phyloP scores from a whole-genome alignment of 331 rosid species.

The Rhamnella rubrinervis region DNA sequence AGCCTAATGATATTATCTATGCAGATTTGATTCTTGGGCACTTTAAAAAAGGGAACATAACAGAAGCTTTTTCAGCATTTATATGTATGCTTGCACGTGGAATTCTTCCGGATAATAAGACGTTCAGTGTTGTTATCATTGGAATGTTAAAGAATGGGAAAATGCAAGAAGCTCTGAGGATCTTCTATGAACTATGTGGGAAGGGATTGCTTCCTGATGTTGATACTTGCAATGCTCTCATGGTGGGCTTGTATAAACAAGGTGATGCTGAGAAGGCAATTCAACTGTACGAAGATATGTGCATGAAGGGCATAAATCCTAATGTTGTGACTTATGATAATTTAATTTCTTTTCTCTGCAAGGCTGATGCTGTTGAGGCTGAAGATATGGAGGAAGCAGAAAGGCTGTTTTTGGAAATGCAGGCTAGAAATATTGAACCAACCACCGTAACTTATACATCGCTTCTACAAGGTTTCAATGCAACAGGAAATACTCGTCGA shows the following conservation, averaged over 20 bases:
- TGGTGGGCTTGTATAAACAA: constrained; percentile 42
- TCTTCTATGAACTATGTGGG: constrained; percentile 37
- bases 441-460: constrained; percentile 34
- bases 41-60: constrained; percentile 38
- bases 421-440: constrained; percentile 29
- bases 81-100: constrained; percentile 38
- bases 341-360: constrained; percentile 50
- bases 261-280: constrained; percentile 44
- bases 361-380: constrained; percentile 41
- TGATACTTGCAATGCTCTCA: constrained; percentile 39
- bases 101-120: constrained; percentile 35
- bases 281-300: constrained; percentile 42
- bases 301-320: constrained; percentile 35
- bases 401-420: constrained; percentile 53
- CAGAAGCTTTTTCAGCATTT: constrained; percentile 42
- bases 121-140: constrained; percentile 40
- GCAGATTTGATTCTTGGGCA: constrained; percentile 43
- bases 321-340: constrained; percentile 36
- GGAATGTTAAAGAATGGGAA: constrained; percentile 48
- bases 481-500: constrained; percentile 27
- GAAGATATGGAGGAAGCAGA: constrained; percentile 41
- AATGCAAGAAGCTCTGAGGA: constrained; percentile 46
- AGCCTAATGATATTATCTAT: constrained; percentile 37
- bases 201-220: constrained; percentile 45
- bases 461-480: constrained; percentile 41